Conservation (phyloP, 768 basidiomycete genomes). For the Boletellus emodensis region DNA sequence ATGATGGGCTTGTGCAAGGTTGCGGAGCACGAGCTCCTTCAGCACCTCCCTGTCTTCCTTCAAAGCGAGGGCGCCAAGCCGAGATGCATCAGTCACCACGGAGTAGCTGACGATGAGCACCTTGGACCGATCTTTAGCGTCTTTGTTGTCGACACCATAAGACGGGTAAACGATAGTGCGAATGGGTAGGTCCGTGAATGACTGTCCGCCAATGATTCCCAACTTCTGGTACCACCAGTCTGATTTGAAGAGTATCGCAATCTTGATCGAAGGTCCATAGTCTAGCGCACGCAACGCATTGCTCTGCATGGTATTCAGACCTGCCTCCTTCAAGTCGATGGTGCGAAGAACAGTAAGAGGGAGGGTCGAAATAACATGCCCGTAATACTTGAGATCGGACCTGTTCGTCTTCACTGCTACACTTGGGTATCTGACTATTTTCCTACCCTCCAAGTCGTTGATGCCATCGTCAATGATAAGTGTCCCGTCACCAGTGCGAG, state of each 20-base stretch:
- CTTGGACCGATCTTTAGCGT: slow-evolving; percentile 17
- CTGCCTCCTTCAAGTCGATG: slow-evolving; percentile 29
- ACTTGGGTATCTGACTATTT: neutral
- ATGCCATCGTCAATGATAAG: no score
- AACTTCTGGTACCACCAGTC: slow-evolving; percentile 39
- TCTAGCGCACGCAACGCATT: slow-evolving; percentile 37
- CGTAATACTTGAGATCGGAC: slow-evolving; percentile 20
- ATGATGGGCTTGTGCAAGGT: slow-evolving; percentile 13
- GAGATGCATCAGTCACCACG: slow-evolving; percentile 38
- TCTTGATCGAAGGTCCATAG: slow-evolving; percentile 39
- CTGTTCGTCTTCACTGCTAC: slow-evolving; percentile 11
- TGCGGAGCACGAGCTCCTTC: slow-evolving; percentile 24
- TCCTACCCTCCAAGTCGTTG: no score
- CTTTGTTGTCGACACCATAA: slow-evolving; percentile 22
- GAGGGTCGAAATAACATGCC: slow-evolving; percentile 42
- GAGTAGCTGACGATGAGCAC: slow-evolving; percentile 40
- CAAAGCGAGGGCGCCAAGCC: slow-evolving; percentile 34
- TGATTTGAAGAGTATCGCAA: slow-evolving; percentile 41
- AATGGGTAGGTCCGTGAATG: slow-evolving; percentile 40
- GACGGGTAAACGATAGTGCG: slow-evolving; percentile 45
- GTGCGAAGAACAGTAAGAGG: slow-evolving; percentile 35
- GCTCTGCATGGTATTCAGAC: slow-evolving; percentile 28
- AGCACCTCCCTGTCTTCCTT: slow-evolving; percentile 10
- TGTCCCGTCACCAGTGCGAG: no score
- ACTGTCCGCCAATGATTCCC: slow-evolving; percentile 38